These are phyloP conservation scores for Mycena galericulata DNA, from an alignment of 768 basidiomycete species.

Conservation along the genomic window DNA sequence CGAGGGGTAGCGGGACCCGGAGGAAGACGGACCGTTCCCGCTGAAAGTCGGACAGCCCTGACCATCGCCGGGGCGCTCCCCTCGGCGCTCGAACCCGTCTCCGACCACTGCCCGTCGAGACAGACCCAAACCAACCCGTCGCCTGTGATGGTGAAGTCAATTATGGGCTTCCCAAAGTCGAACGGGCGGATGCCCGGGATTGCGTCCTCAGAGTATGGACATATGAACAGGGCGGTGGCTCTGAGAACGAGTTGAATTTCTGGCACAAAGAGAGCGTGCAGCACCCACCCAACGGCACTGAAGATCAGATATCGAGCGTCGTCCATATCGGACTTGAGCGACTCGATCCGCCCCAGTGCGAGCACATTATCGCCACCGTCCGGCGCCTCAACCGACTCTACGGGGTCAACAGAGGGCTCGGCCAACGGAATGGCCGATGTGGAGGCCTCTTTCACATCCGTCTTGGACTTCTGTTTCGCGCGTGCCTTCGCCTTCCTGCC, in stretches of 20 bases:
- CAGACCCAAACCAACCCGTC: slow-evolving; percentile 58
- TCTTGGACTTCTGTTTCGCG: slow-evolving; percentile 32
- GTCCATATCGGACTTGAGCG: slow-evolving; percentile 48
- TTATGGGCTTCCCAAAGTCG: slow-evolving; percentile 68
- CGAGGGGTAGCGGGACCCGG: background rate
- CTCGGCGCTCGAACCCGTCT: slow-evolving; percentile 31
- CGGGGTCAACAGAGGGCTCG: background rate
- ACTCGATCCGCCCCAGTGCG: slow-evolving; percentile 68
- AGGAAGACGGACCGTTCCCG: slow-evolving; percentile 53
- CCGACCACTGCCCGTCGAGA: slow-evolving; percentile 41
- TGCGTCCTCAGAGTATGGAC: slow-evolving; percentile 43
- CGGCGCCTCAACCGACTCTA: slow-evolving; percentile 20
- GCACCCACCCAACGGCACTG: slow-evolving; percentile 76
- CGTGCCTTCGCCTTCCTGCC: slow-evolving; percentile 31
- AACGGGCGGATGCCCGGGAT: slow-evolving; percentile 48
- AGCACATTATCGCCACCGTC: slow-evolving; percentile 55
- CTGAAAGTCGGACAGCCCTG: slow-evolving; percentile 46
- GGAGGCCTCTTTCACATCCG: slow-evolving; percentile 38
- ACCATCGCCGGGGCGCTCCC: slow-evolving; percentile 37
- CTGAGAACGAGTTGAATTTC: slow-evolving; percentile 49
- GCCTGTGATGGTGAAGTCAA: slow-evolving; percentile 63
- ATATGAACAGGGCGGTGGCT: slow-evolving; percentile 74
- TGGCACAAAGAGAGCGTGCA: slow-evolving; percentile 13
- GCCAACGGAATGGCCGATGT: background rate
- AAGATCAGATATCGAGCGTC: slow-evolving; percentile 65